Base-by-base conservation (phyloP, 169 alveolate genomes). In the Plasmodium gaboni region DNA sequence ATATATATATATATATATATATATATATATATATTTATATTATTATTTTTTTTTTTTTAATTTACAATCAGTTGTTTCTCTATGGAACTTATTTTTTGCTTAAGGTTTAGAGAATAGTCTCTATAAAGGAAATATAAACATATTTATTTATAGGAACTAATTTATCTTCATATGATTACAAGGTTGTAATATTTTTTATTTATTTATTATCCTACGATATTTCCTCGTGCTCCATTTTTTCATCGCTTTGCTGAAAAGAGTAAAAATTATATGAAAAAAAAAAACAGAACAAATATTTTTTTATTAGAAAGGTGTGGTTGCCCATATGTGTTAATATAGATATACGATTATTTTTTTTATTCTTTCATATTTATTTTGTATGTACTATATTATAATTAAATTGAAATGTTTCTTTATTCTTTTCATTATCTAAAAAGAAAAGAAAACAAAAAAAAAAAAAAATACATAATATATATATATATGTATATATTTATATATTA, bases 41-140 rank as follows among this genome's bases (percentile, higher is more conserved):
- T 38, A 38, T 38, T 38, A 38, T 38, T 38, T 5, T 38, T 38
- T 38, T 38, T 38, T 38, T 38, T 5, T 6, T 38, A 38, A 38
- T 38, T 13, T 80, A 80, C 90, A 12, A 70, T 80, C 28, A 80
- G 46, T 48, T 80, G 90, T 26, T 80, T 80, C 48, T 65, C 83
- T 38, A 80, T 53, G 72, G 83, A 80, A 67, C 32, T 53, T 65
- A 60, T 80, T 15, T 53, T 80, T 38, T 80, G 65, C 24, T 60
- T 68, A 2, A 51, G 32, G 13, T 80, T 67, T 15, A 26, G 46
- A 1, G 48, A 46, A 8, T 46, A 28, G 50, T 5, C 15, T 46
- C 90, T 80, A 46, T 2, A 61, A 19, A 26, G 17, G 24, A 61
- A 42, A n/a, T 42, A 53, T 38, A 10, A 8, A 44, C 8, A 51